Evolutionary conservation across 805 yeast species (phyloP), one percentile per base, ranked within the genome.

Genomic region (Wickerhamiella parazyma): DNA sequence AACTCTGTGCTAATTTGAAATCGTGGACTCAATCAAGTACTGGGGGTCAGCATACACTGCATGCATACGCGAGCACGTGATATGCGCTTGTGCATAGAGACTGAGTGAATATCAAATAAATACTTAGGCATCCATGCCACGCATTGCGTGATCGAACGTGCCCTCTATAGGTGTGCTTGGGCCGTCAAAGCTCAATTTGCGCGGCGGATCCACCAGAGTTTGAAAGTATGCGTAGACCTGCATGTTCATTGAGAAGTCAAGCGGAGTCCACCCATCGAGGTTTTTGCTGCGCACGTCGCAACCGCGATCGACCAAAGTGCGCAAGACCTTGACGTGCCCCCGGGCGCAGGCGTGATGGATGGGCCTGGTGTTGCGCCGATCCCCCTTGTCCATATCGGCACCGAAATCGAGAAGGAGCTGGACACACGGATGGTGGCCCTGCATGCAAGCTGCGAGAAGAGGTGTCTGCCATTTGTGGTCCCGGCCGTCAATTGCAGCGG

Each of bases 321-420:
- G 67, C 48, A 76, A 60, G 37, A 82, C 76, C 38, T 71, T 71
- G 12, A 72, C 53, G 47, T 74, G 72, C 5, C 87, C 89, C 52
- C 69, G 73, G 44, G 80, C 78, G 51, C 83, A 70, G 0, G 95
- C 94, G 42, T 80, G 66, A 60, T 89, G 97, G 34, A 89, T 63
- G 0, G 95, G 84, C 2, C 94, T 78, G 55, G 85, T 82, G 1
- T 91, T 94, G 12, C 72, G 72, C 8, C 66, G 63, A 56, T 91
- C 94, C 44, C 75, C 77, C 4, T 75, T 58, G 51, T 80, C 77
- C 37, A 85, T 67, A 53, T 83, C 80, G 2, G 93, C 93, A 7
- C 87, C 91, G 45, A 79, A 72, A 29, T 80, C 80, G 3, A 84
- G 62, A 17, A 85, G 61, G 34, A 82, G 60, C 48, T 70, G 73